Conservation (phyloP, 495 filamentous ascomycete genomes). For the Lindgomyces ingoldianus region DNA sequence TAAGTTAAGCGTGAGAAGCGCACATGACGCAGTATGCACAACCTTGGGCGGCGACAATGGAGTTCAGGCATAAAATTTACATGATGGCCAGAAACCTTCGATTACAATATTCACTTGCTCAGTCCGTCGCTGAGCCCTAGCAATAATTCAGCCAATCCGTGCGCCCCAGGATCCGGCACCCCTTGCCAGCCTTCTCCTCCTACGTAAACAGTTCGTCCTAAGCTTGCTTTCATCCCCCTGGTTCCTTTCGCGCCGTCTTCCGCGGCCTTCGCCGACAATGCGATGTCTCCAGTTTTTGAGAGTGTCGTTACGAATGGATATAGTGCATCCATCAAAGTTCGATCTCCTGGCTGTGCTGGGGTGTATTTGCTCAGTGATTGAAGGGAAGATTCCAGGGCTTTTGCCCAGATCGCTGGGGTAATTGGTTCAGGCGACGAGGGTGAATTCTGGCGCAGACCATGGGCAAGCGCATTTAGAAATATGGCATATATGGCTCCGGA, state of each 20-base stretch:
- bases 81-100: constrained; percentile 9
- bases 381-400: constrained; percentile 70
- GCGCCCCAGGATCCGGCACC: constrained; percentile 90
- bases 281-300: constrained; percentile 60
- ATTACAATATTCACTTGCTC: constrained; percentile 25
- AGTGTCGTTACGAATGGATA: constrained; percentile 81
- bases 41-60: constrained; percentile 1
- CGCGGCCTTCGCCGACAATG: constrained; percentile 72
- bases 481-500: constrained; percentile 95
- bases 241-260: constrained; percentile 76
- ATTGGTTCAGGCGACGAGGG: constrained; percentile 50
- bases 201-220: constrained; percentile 90
- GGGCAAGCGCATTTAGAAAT: constrained; percentile 87
- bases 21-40: background rate
- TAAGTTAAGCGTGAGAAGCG: constrained; percentile 60
- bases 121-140: constrained; percentile 67
- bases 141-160: constrained; percentile 79
- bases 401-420: constrained; percentile 66
- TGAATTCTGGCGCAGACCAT: constrained; percentile 65
- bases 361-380: constrained; percentile 78
- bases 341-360: constrained; percentile 82
- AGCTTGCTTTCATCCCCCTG: constrained; percentile 84
- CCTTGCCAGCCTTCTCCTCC: constrained; percentile 77
- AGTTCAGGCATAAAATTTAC: constrained; percentile 18
- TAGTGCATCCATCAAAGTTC: constrained; percentile 88